A percentile compares a stretch with the other conserved stretches of the same genome.
Conservation (phyloP, 371 early-diverging fungal species). For the Mucor sp. region DNA sequence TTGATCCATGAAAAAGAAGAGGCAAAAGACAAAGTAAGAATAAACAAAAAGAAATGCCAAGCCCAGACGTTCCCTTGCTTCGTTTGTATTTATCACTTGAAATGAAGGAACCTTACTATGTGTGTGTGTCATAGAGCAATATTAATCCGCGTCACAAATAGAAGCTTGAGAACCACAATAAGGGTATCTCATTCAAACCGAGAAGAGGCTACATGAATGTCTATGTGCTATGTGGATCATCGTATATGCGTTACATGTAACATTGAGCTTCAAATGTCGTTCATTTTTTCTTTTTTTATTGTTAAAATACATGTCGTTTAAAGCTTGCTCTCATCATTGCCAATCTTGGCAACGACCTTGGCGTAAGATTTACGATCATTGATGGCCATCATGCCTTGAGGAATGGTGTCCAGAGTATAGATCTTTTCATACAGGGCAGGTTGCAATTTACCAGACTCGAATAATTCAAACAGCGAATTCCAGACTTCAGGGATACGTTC, state of each 20-base stretch:
- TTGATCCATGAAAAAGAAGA: neutral
- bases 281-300: neutral
- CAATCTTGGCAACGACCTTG: conserved; percentile 69
- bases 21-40: neutral
- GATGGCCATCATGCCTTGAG: conserved; percentile 73
- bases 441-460: conserved; percentile 59
- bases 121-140: neutral
- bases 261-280: neutral
- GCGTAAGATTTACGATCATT: conserved; percentile 76
- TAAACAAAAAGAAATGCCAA: conserved; percentile 6
- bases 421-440: conserved; percentile 75
- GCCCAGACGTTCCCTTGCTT: neutral
- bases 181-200: conserved; percentile 2
- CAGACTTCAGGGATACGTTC: conserved; percentile 70
- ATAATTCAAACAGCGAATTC: conserved; percentile 69
- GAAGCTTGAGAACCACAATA: conserved; percentile 14
- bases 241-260: neutral
- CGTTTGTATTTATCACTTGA: neutral
- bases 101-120: neutral
- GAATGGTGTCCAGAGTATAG: conserved; percentile 69
- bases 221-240: neutral
- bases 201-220: neutral
- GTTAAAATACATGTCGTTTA: conserved; percentile 45
- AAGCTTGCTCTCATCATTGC: conserved; percentile 46
- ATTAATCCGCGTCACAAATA: conserved; percentile 20